Percentiles rank a stretch among this genome's conserved stretches.
Evolutionary conservation across 2,329 filamentous ascomycete species (phyloP).

Genomic region (Tolypocladium guangdongense): DNA sequence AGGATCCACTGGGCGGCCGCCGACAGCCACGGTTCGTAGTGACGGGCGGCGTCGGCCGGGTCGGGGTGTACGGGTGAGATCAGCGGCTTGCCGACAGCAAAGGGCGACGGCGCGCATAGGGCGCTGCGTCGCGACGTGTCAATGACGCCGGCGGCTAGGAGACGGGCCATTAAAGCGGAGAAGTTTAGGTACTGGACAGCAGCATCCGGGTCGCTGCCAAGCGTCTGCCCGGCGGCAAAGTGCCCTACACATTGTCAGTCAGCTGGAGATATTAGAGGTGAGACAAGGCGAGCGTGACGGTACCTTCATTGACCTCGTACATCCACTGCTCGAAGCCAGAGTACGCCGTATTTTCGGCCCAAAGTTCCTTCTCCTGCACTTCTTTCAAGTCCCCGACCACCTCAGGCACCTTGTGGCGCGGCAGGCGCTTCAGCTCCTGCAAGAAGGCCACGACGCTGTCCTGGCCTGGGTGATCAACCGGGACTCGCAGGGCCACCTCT

Average conservation of each 20-base stretch:
- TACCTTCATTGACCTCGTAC: background rate
- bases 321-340: background rate
- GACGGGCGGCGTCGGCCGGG: background rate
- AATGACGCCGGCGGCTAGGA: background rate
- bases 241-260: background rate
- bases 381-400: background rate
- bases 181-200: background rate
- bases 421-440: background rate
- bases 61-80: background rate
- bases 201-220: background rate
- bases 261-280: background rate
- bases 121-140: background rate
- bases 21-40: background rate
- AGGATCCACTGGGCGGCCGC: background rate
- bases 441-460: background rate
- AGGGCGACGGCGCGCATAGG: background rate
- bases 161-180: background rate
- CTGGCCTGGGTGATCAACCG: background rate
- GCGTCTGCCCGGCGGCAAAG: background rate
- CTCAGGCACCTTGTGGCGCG: background rate
- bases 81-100: background rate
- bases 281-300: background rate
- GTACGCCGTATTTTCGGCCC: background rate
- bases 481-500: background rate
- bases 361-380: background rate